Base-by-base conservation (phyloP, 164 flowering plant species). In the Vitis cinerea region DNA sequence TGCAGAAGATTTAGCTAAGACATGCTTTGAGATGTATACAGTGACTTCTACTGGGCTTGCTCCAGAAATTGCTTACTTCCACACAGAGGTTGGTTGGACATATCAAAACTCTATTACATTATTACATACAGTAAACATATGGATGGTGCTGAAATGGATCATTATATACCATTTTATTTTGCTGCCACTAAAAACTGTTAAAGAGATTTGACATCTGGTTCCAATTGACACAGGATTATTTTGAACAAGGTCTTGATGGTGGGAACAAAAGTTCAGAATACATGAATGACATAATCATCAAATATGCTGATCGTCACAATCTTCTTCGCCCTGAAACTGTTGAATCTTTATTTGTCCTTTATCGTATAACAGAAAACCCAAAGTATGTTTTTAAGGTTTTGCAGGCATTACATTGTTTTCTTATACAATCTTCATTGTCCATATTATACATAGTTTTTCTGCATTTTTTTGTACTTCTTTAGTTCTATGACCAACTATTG, bases 261-360 rank as follows among this genome's bases (percentile, higher is more conserved):
- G 99, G 99, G 53, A 95, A 93, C 73, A 93, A 85, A 74, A 84
- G 78, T 74, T 91, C 97, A 2, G 81, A 86, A 64, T 95, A 87
- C 71, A 47, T 81, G 16, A 71, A 90, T 72, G 98, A 93, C 80
- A 93, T 95, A 55, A 81, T 93, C 64, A 95, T 93, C 71, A 91
- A 88, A 75, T 86, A 49, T 19, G 84, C 88, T 63, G 98, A 95
- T 71, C 92, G 95, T 49, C 99, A 95, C 84, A 91, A 89, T 83
- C 97, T 95, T 64, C 78, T 93, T 80, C 97, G 97, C 47, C 99
- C 99, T 60, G 99, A 95, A 86, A 95, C 98, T 59, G 98, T 95
- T 44, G 98, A 95, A 75, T 93, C 98, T 17, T 79, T 95, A 77
- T 93, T 95, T 56, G 79, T 88, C 61, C 73, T 95, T 77, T 87